Base-by-base conservation (phyloP, 2,329 filamentous ascomycete genomes). In the Alternaria sp. region DNA sequence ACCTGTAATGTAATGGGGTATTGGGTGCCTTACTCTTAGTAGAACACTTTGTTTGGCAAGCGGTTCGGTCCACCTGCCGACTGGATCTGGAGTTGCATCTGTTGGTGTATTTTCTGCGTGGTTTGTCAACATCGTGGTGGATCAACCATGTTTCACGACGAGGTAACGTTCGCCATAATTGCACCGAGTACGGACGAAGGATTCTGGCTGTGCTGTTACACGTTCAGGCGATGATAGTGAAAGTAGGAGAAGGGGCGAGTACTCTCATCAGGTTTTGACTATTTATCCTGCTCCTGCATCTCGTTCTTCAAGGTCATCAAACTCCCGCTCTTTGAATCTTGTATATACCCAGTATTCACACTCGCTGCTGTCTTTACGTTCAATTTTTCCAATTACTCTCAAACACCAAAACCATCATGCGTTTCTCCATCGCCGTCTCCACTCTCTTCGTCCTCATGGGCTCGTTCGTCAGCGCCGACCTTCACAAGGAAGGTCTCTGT, bases 401-500 rank as follows among this genome's bases (percentile, higher is more conserved):
- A 64, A 48, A 34, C 10, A 4, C 21, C 3, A 33, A 48, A 48
- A 23, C 40, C 26, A 24, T 21, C 7, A 73, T 73, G 71, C 70
- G 56, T 50, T 60, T 61, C 48, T 54, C 69, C 28, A 60, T 62
- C 28, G 45, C 51, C 28, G 26, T 66, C 42, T n/a, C 65, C 39
- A 28, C 58, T 28, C 34, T 64, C 17, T n/a, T 59, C 23, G 48
- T 56, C 33, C 13, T 67, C 17, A 26, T 69, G 28, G 49, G 64
- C 31, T 57, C 67, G 3, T 58, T 70, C 31, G 68, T 61, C 23
- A 37, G 49, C 23, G 71, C 70, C 5, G 58, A 63, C 5, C 51
- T 72, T 13, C 71, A 73, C 59, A 49, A 48, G 6, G 63, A 52
- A 11, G 70, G 56, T 10, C 37, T 73, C 4, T 73, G 71, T 53